phyloP scores from a whole-genome alignment of 371 early-diverging fungal species.

The Haplosporangium sp. region DNA sequence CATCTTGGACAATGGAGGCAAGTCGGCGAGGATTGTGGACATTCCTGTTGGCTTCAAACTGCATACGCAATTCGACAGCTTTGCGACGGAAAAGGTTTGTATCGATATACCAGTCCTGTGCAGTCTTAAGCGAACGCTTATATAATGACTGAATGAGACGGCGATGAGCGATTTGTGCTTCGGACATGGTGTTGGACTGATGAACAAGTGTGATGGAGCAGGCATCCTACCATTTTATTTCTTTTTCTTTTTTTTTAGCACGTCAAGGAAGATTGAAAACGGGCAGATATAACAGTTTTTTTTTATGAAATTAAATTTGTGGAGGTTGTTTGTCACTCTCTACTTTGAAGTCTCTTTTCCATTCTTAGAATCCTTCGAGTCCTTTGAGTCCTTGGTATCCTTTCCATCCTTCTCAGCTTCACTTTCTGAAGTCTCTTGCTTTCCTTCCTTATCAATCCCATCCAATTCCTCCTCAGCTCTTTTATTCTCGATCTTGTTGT shows the following conservation, averaged over 20 bases:
- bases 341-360: conserved; percentile 39
- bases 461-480: conserved; percentile 58
- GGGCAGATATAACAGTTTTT: neutral
- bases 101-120: conserved; percentile 86
- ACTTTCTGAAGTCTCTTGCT: conserved; percentile 30
- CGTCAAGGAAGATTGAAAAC: neutral
- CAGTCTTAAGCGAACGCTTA: conserved; percentile 74
- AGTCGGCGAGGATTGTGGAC: conserved; percentile 76
- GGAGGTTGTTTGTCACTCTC: neutral
- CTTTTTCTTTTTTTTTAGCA: neutral
- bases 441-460: conserved; percentile 55
- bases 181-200: too few species aligned
- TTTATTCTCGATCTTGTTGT: conserved; percentile 86
- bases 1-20: conserved; percentile 67
- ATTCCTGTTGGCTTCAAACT: conserved; percentile 80
- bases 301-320: neutral
- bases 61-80: conserved; percentile 78
- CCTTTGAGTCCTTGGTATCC: conserved; percentile 31
- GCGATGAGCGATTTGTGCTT: conserved; percentile 54
- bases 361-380: conserved; percentile 31
- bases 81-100: conserved; percentile 81
- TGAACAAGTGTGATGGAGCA: neutral
- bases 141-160: conserved; percentile 60
- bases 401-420: conserved; percentile 38
- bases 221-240: too few species aligned